Percentiles rank a stretch among this genome's conserved stretches.
phyloP scores from a whole-genome alignment of 148 eudicot species.

The Vaccinium darrowii region DNA sequence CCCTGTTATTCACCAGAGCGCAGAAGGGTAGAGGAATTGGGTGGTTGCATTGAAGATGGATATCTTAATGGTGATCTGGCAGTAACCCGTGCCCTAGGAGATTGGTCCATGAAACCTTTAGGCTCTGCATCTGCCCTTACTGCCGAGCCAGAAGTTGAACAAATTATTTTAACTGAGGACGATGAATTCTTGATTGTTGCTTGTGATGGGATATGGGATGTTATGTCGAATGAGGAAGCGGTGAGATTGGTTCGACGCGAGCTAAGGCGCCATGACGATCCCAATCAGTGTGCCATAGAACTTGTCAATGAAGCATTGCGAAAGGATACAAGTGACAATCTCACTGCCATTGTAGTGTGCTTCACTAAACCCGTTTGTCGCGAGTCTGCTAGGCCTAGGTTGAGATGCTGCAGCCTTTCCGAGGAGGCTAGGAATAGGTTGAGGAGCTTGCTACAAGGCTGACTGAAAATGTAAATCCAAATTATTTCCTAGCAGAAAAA shows the following conservation, averaged over 20 bases:
- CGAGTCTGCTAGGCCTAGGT: slow-evolving; percentile 30
- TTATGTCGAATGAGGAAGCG: slow-evolving; percentile 51
- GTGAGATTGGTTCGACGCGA: slow-evolving; percentile 39
- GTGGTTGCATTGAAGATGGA: slow-evolving; percentile 44
- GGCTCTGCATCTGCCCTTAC: slow-evolving; percentile 44
- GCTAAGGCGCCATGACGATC: slow-evolving; percentile 42
- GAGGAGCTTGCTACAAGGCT: slow-evolving; percentile 37
- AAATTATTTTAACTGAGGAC: slow-evolving; percentile 40
- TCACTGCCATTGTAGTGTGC: slow-evolving; percentile 55
- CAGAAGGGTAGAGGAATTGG: slow-evolving; percentile 43
- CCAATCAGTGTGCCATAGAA: slow-evolving; percentile 40
- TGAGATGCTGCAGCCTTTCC: slow-evolving; percentile 38
- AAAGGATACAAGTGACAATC: slow-evolving; percentile 38
- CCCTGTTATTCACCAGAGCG: slow-evolving; percentile 36
- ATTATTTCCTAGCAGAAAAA: not conserved
- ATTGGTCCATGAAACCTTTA: not conserved
- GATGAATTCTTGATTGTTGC: slow-evolving; percentile 63
- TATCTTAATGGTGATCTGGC: slow-evolving; percentile 54
- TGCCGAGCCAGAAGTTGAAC: slow-evolving; percentile 47
- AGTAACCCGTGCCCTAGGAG: slow-evolving; percentile 43
- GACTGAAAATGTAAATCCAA: slow-evolving; percentile 18
- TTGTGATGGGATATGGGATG: slow-evolving; percentile 70
- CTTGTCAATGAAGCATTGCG: slow-evolving; percentile 41
- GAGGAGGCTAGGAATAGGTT: slow-evolving; percentile 44
- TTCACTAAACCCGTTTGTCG: slow-evolving; percentile 23